Evolutionary conservation across 1,139 yeast species (phyloP), one percentile per base, ranked within the genome.

Genomic region (Lodderomyces parapsilosis): DNA sequence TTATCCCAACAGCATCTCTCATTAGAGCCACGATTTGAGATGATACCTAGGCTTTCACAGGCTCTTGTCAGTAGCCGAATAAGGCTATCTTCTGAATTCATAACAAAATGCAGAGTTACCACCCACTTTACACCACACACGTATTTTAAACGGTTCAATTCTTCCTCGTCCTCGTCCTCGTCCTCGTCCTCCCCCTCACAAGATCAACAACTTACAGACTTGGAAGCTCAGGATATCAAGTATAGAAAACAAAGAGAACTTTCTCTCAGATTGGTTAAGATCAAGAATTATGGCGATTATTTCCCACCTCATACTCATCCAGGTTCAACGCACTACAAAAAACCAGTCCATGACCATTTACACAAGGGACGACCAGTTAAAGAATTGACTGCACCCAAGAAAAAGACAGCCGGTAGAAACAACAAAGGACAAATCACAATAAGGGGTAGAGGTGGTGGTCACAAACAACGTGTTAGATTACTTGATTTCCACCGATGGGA

Each of bases 381-480:
- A 58, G 83, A 82, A 43, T 74, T 93, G 58, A 93, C 99, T 0
- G 76, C 76, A 20, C 80, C 91, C 32, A 81, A 80, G 57, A 83
- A 83, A 61, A 78, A 80, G 48, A 80, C 81, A 39, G 86, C 96
- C 43, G 99, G 99, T 52, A 83, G 99, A 69, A 91, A 93, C 63
- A 77, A 86, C 64, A 74, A 85, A 10, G 99, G 99, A 54, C 78
- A 80, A 53, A 88, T 93, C 56, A 88, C 96, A 7, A 85, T 89
- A 36, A 81, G 99, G 61, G 97, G 94, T 62, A 82, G 94, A 64
- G 99, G 99, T 62, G 99, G 99, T 57, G 99, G 98, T 38, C 95
- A 88, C 62, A 89, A 86, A 64, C 83, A 90, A 59, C 80, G 99
- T 65, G 78, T 86, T 36, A 80, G 99, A 57, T 63, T 87, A 39